These are phyloP conservation scores for Wilcoxina mikolae DNA, from an alignment of 495 filamentous ascomycete species.

Conservation along the genomic window DNA sequence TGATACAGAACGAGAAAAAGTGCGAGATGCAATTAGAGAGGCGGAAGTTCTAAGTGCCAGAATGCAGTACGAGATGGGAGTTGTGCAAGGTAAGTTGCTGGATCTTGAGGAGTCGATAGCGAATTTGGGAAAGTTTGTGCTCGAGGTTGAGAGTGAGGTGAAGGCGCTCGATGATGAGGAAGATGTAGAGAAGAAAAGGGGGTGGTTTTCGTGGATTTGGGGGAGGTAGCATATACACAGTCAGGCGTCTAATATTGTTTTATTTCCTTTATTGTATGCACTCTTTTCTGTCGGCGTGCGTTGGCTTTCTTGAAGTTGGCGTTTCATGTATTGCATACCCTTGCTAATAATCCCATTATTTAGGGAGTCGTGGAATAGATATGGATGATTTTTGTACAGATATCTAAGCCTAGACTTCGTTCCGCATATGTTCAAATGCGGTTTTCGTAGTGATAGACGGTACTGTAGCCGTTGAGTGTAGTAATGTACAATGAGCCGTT, in stretches of 20 bases:
- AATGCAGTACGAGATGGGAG: conserved; percentile 84
- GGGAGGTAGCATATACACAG: too few species aligned
- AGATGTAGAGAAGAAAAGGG: conserved; percentile 48
- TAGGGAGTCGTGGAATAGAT: too few species aligned
- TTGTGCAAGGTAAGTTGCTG: conserved; percentile 62
- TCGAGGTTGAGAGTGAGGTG: conserved; percentile 59
- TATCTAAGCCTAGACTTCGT: too few species aligned
- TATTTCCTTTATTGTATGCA: too few species aligned
- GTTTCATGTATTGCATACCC: too few species aligned
- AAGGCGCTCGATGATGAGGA: conserved; percentile 44
- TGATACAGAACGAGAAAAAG: conserved; percentile 27
- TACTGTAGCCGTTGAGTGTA: background rate
- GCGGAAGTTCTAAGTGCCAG: conserved; percentile 72
- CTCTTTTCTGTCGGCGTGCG: too few species aligned
- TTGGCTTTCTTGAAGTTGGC: too few species aligned
- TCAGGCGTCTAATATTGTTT: too few species aligned
- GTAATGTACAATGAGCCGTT: conserved; percentile 3
- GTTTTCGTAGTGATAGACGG: too few species aligned
- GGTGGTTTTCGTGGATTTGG: conserved; percentile 34
- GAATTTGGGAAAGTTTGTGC: conserved; percentile 70
- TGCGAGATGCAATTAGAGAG: conserved; percentile 56
- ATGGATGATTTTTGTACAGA: too few species aligned
- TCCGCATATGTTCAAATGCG: too few species aligned
- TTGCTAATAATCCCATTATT: too few species aligned
- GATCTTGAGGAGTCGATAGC: conserved; percentile 74